Base-by-base conservation (phyloP, 768 basidiomycete genomes). In the Gloeopeniophorella convolvens region DNA sequence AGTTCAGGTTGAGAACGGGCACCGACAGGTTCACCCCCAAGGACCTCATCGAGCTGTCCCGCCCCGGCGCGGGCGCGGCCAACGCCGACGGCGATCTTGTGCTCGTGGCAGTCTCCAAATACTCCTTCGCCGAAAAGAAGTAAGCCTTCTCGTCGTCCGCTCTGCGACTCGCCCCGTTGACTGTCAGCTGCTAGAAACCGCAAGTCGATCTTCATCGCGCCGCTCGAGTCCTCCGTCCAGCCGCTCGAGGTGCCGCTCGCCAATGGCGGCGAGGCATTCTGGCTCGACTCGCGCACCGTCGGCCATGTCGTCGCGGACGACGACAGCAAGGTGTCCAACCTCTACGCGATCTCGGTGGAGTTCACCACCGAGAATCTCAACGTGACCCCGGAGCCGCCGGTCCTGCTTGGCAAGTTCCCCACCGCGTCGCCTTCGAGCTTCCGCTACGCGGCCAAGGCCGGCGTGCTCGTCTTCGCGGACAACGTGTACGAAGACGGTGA, bases 391-490 rank as follows among this genome's bases (percentile, higher is more conserved):
- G 65, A 74, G 40, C 51, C 70, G n/a, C 53, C 78, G 2, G 63
- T 66, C 20, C 66, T 79, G 21, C 70, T 87, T 37, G 85, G 82
- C 41, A 76, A 72, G 31, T 77, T 89, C 63, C 87, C 87, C 8
- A 80, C 82, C 36, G 76, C 78, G 48, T 75, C 78, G 26, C 78
- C 79, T 1, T 67, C 76, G 37, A 88, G 89, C 69, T 91, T 90
- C 70, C 78, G 76, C 45, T 86, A 79, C 62, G 75, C 75, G 24
- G 56, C 70, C 23, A 61, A 67, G n/a, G 69, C 76, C 4, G 78
- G 79, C 13, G 59, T 75, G 39, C 76, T 99, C 31, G 81, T 90
- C 5, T 97, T 99, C 71, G 87, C 90, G 0, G 89, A 88, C 28
- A 73, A 79, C 46, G 90, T 95, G 4, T 85, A 88, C 62, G 67